Evolutionary conservation across 441 rosid genomes (phyloP), one percentile per base, ranked within the genome.

Genomic region (Pelargonium australe): DNA sequence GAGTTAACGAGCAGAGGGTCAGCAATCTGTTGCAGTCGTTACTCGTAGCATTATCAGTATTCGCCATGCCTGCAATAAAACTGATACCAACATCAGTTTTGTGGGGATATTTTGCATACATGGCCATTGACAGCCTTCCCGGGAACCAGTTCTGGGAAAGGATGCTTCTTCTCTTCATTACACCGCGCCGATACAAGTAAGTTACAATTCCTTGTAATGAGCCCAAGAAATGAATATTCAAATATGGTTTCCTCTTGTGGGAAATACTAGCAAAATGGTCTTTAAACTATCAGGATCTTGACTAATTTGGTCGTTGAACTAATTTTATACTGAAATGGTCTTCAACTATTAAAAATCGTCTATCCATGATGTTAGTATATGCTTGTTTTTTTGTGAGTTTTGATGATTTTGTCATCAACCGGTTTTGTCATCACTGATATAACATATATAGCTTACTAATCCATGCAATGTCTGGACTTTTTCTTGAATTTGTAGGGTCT

Each of bases 1-100:
- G 94, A 77, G 96, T 90, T 53, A 89, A 86, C 28, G 95, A 94
- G 76, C 97, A 94, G 70, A 81, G 96, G 75, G 51, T 91, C 63
- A 91, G 89, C 83, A 94, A 89, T 76, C 82, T 88, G 19, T 74
- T 91, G 77, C 98, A 91, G 75, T 89, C 96, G 13, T 69, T 81
- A 7, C 77, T 83, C 2, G 78, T 85, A 41, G 86, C 82, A 12
- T 74, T 63, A 68, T 72, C 83, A 13, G 71, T 83, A 2, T 70
- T 6, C 4, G 89, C 85, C 5, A 63, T 81, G 74, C 85, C 89
- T 5, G 81, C 75, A 28, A 80, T 85, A 60, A 83, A 81, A 74
- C 75, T 62, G 70, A 81, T 85, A 47, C 89, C 89, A 7, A 71
- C 89, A 57, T 83, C 89, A 9, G 85, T 83, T 25, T 85, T 85